Base-by-base conservation (phyloP, 2,329 filamentous ascomycete species). In the Hypoxylon sp. region DNA sequence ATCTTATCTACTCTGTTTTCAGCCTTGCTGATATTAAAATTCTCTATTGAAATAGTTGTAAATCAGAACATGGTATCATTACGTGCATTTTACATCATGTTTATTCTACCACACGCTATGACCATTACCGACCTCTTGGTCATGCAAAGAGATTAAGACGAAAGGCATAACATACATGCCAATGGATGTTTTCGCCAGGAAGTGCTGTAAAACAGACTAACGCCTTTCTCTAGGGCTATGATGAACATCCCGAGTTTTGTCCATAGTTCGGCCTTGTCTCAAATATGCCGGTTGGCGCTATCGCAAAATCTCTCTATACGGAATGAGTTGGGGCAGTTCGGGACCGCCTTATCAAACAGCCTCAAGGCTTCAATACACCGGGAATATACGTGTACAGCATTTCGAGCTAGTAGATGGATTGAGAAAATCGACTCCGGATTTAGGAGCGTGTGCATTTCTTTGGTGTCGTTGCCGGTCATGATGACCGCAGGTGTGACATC, bases 241-340 rank as follows among this genome's bases (percentile, higher is more conserved):
- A 56, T 63, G 67, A 36, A 75, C 72, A 76, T 76, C 43, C 74
- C 74, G 74, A 76, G 73, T 68, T 76, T 74, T 65, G 73, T 71
- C 74, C 74, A 75, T 56, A 55, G 45, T 68, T 60, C 52, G 52
- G 5, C 65, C 62, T 53, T 65, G 49, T 67, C 50, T 57, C 52
- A 66, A 63, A 60, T 43, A 63, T 69, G 65, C 68, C 67, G 56
- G 56, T 58, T 46, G 61, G 67, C 64, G 63, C 52, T 67, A 67
- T 67, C 61, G 61, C 72, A 68, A 38, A 66, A 55, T 60, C 67
- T 60, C 67, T 58, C 41, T 51, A 32, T 56, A 51, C 48, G 38
- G 43, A 59, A 55, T 36, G 41, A 52, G 32, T 46, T 60, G 46
- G 65, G 62, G 58, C 48, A 59, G 57, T 50, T 64, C 25, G 49